Evolutionary conservation across 805 yeast species (phyloP).

Genomic region (Kregervanrija fluxuum): DNA sequence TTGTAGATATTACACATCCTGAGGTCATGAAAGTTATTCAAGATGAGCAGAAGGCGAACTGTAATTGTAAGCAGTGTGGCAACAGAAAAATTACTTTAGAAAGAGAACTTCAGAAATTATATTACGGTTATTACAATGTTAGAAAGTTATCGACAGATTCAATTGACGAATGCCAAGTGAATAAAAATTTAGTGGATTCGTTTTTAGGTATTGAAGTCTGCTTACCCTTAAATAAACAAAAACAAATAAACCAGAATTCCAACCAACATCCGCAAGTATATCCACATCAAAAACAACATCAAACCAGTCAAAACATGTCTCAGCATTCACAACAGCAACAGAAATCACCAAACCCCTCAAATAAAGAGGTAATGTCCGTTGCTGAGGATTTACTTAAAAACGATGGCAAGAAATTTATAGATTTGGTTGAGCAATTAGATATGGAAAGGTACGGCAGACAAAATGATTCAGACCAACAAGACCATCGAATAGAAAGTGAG

Average conservation of each 20-base stretch:
- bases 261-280: background rate
- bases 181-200: slow-evolving; percentile 19
- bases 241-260: background rate
- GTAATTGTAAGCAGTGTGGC: slow-evolving; percentile 76
- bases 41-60: slow-evolving; percentile 48
- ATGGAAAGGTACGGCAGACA: slow-evolving; percentile 24
- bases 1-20: slow-evolving; percentile 61
- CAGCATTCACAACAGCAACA: background rate
- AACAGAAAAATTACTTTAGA: slow-evolving; percentile 65
- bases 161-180: slow-evolving; percentile 31
- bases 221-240: background rate
- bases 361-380: slow-evolving; percentile 31
- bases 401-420: slow-evolving; percentile 71
- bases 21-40: slow-evolving; percentile 60
- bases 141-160: slow-evolving; percentile 26
- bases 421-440: slow-evolving; percentile 73
- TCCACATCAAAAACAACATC: no score
- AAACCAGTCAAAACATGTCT: no score
- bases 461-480: slow-evolving; percentile 1
- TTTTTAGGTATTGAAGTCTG: slow-evolving; percentile 17
- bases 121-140: slow-evolving; percentile 56
- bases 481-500: slow-evolving; percentile 23
- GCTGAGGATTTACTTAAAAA: slow-evolving; percentile 76
- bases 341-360: background rate
- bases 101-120: slow-evolving; percentile 67